phyloP scores from a whole-genome alignment of 306 rosid genomes.

The Corylus americana region DNA sequence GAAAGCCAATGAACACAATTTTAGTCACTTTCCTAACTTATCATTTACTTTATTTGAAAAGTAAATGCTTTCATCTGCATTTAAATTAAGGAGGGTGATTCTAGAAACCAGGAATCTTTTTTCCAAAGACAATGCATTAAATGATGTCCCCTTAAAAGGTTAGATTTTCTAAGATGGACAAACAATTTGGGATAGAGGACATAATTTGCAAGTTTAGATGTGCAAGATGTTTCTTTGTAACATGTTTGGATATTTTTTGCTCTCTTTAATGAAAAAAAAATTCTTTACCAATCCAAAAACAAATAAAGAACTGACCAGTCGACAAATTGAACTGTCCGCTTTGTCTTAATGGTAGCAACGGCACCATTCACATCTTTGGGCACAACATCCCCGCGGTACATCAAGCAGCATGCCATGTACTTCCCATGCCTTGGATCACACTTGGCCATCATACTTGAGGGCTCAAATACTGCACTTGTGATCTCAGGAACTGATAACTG shows the following conservation, averaged over 20 bases:
- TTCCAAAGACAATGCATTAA: not conserved
- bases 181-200: not conserved
- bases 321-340: conserved; percentile 69
- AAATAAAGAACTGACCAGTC: conserved; percentile 56
- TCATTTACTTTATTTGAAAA: no score
- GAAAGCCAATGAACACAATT: no score
- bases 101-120: no score
- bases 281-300: not conserved
- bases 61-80: no score
- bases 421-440: conserved; percentile 84
- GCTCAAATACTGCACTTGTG: conserved; percentile 71
- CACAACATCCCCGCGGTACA: conserved; percentile 78
- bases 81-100: no score
- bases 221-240: not conserved
- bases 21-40: no score
- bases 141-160: no score
- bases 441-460: conserved; percentile 79
- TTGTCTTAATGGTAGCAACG: conserved; percentile 67
- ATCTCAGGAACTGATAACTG: conserved; percentile 70
- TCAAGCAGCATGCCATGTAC: conserved; percentile 84
- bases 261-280: not conserved
- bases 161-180: not conserved
- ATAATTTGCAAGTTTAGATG: not conserved
- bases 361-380: conserved; percentile 74
- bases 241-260: not conserved